Evolutionary conservation across 306 rosid species (phyloP), one percentile per base, ranked within the genome.

Genomic region (Rubus parviflorus): DNA sequence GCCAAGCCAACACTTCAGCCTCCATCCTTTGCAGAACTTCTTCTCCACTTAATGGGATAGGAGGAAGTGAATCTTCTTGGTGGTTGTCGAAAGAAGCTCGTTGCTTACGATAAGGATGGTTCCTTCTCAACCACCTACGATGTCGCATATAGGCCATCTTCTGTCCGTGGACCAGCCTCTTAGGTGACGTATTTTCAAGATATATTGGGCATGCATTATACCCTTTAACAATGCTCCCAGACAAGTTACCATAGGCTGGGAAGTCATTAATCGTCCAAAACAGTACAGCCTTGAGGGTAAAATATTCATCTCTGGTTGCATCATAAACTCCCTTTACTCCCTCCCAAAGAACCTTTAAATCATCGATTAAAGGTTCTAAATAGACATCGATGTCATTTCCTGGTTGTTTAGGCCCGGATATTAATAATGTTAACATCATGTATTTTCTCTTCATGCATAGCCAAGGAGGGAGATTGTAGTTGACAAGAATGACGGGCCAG

Each of bases 321-420:
- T 54, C 61, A 54, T 54, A 54, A 6, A 54, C 61, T 54, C 61
- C 25, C 25, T 19, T 9, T 3, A 54, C 25, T 54, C 25, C 61
- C 8, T 54, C 12, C 61, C 61, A 54, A 20, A 54, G 8, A 17
- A 8, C 8, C 20, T 22, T 54, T 7, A 54, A 54, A 47, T 47
- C 13, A 47, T 47, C 52, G 3, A 47, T 13, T 13, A 47, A 47
- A 1, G 60, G 60, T 7, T 3, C 19, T 17, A 61, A 30, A 8
- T 23, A 30, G 17, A 61, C n/a, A 23, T 61, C 41, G 5, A 54
- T 54, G 17, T 66, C 40, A 73, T 83, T 63, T 77, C 82, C 84
- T 75, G 79, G 84, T 81, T 87, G 72, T 87, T 22, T 61, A 13
- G 19, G 41, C 17, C 41, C 25, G 10, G 25, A 23, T n/a, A 61